Conservation (phyloP, 345 rosid genomes). For the Iberis pinnata region DNA sequence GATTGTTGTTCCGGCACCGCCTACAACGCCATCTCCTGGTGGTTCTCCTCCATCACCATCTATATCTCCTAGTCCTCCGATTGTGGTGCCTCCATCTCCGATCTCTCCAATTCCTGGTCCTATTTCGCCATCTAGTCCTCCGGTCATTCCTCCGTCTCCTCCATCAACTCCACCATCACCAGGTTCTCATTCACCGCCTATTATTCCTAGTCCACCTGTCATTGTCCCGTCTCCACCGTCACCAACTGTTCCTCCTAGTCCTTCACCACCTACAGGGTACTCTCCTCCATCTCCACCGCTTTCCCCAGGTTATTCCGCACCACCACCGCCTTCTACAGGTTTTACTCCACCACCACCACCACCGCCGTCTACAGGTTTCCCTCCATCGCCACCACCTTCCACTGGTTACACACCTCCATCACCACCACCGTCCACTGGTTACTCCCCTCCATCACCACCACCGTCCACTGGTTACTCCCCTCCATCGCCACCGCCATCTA, state of each 20-base stretch:
- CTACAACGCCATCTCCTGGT: slow-evolving; percentile 41
- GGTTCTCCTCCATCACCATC: slow-evolving; percentile 30
- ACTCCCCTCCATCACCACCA: slow-evolving; percentile 12
- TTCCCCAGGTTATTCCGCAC: too few species aligned
- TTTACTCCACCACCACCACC: slow-evolving; percentile 29
- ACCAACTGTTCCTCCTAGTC: slow-evolving; percentile 16
- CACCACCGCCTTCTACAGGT: too few species aligned
- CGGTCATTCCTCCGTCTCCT: slow-evolving; percentile 13
- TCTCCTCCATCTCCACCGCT: slow-evolving; percentile 29
- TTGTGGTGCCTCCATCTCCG: slow-evolving; percentile 24
- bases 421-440: slow-evolving; percentile 1
- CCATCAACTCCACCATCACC: slow-evolving; percentile 33
- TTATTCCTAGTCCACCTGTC: slow-evolving; percentile 40
- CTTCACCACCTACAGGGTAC: slow-evolving; percentile 20
- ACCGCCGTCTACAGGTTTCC: slow-evolving; percentile 18
- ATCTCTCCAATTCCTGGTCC: slow-evolving; percentile 31
- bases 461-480: slow-evolving; percentile 14
- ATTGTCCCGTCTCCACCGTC: slow-evolving; percentile 36
- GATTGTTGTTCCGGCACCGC: slow-evolving; percentile 59
- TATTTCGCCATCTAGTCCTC: slow-evolving; percentile 12
- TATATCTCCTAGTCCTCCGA: slow-evolving; percentile 12
- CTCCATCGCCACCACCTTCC: not conserved
- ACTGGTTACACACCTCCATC: slow-evolving; percentile 3
- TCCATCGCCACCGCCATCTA: slow-evolving; percentile 26
- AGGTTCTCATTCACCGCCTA: slow-evolving; percentile 21